Base-by-base conservation (phyloP, 208 protist species). In the Trypanosoma melophagium region DNA sequence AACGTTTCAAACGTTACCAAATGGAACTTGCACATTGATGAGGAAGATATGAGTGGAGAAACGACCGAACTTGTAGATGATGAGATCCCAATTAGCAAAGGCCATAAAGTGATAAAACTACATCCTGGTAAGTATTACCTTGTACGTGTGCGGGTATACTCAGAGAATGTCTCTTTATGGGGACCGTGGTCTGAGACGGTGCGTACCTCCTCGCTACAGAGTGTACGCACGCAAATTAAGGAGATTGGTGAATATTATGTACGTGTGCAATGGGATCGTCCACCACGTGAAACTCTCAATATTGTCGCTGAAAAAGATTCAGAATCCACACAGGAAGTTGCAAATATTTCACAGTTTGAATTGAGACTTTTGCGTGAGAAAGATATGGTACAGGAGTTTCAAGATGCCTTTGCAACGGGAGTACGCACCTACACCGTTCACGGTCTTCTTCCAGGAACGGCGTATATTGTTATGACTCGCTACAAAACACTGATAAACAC, bases 211-310 rank as follows among this genome's bases (percentile, higher is more conserved):
- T 89, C 89, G 9, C 63, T 91, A 50, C 69, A 82, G 53, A 64
- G 81, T 19, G 90, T 96, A 12, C 62, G 65, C 12, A 79, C 68
- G 8, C 64, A 71, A 40, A 80, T 92, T 38, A 75, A 66, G 7
- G 83, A 89, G 38, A 86, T 97, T 31, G 89, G 93, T 25, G 89
- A 90, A 69, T 89, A 97, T 69, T 89, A 90, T 64, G 86, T 93
- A 50, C 81, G 83, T 35, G 66, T 95, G 22, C 78, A 58, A 17
- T 97, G 93, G 93, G 81, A 90, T 62, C 80, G 93, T 16, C 62
- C 65, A 7, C 74, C 42, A 14, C 81, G 86, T 3, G 74, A 75
- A 52, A 77, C 60, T 41, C 66, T 69, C 1, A 61, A 74, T 7
- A 67, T 83, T 14, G 68, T 81, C 14, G 40, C 52, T 19, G 92